Base-by-base conservation (phyloP, 1,139 yeast genomes). In the Yamadazyma triangularis region DNA sequence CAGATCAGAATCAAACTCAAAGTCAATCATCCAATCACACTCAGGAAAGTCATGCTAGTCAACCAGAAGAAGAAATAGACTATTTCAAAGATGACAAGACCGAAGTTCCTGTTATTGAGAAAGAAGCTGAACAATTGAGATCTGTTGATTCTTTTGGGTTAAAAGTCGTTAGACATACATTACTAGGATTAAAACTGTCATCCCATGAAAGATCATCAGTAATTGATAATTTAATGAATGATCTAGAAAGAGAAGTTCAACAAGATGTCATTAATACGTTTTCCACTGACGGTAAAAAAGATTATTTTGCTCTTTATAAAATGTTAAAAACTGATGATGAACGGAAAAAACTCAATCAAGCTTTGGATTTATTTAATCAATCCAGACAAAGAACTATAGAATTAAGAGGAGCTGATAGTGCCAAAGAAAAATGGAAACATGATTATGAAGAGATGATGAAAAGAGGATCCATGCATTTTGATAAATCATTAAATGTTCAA, bases 361-460 rank as follows among this genome's bases (percentile, higher is more conserved):
- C 79, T 0, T 58, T 89, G 33, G 88, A 86, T 40, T 58, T 65
- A 1, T 76, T 81, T 46, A 89, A 91, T 41, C 74, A 73, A 34
- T 76, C 75, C 15, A 76, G 98, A 50, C 96, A 91, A 53, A 64
- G 76, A 34, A 72, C 73, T 28, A 56, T 91, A 26, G 98, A 91
- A 53, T 69, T 78, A 21, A 71, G 83, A 37, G 93, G 95, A 4
- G 69, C 83, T 8, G 91, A 84, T 44, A 91, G 91, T 3, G 95
- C 97, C 0, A 77, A 73, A 40, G 86, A 80, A 48, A 82, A 84
- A 53, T 91, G 97, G 97, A 80, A 77, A 49, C 81, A 79, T 45
- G 91, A 82, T 42, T 82, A 76, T 47, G 93, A 86, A 46, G 80
- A 76, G 36, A 67, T 81, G 53, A 74, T 73, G 38, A 73, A 70